Conservation (phyloP, 2,329 filamentous ascomycete genomes). For the Emmonsiellopsis sp. region DNA sequence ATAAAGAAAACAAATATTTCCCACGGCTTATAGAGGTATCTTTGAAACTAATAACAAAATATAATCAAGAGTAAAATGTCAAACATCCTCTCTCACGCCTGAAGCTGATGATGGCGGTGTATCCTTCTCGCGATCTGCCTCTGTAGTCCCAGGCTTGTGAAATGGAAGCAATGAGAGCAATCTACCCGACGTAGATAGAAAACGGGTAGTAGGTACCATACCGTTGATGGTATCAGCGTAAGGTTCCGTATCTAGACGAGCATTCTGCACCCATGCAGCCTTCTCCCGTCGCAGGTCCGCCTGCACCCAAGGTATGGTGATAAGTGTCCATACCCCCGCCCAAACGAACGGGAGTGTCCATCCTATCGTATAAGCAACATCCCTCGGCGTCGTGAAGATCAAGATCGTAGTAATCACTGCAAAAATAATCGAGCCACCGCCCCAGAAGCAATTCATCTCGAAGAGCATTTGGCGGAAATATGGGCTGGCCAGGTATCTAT, state of each 20-base stretch:
- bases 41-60: too few species aligned
- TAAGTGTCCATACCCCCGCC: slow-evolving; percentile 34
- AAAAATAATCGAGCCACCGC: slow-evolving; percentile 40
- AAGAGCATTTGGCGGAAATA: slow-evolving; percentile 47
- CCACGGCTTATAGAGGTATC: too few species aligned
- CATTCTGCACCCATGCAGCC: slow-evolving; percentile 30
- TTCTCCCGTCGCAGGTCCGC: slow-evolving; percentile 37
- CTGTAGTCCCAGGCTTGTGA: slow-evolving; percentile 7
- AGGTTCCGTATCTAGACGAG: slow-evolving; percentile 25
- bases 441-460: slow-evolving; percentile 51
- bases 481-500: slow-evolving; percentile 46
- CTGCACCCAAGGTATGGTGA: slow-evolving; percentile 40
- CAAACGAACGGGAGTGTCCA: slow-evolving; percentile 36
- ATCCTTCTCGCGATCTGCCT: background rate
- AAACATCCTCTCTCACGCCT: background rate
- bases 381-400: slow-evolving; percentile 40
- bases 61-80: background rate
- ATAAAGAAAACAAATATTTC: too few species aligned
- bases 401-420: slow-evolving; percentile 41
- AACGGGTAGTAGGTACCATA: slow-evolving; percentile 27
- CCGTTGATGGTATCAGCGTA: slow-evolving; percentile 31
- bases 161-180: slow-evolving; percentile 11
- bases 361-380: slow-evolving; percentile 41
- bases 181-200: slow-evolving; percentile 21
- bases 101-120: background rate